These are phyloP conservation scores for Xylaria sp. DNA, from an alignment of 2,329 filamentous ascomycete species.

Conservation along the genomic window DNA sequence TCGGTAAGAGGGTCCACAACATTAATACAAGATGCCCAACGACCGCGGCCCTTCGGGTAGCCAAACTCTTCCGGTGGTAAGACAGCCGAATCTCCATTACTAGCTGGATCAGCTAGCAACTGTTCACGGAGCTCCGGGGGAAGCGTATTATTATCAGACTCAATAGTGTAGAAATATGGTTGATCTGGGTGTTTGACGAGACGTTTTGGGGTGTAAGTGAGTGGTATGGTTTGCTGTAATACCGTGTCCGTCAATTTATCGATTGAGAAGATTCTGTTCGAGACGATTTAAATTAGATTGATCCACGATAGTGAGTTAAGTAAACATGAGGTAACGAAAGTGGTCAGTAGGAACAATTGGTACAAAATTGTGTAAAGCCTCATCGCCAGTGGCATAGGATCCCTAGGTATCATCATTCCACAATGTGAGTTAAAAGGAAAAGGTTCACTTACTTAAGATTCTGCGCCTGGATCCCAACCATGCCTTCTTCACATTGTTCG, in stretches of 20 bases:
- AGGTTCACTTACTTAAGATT: constrained; percentile 76
- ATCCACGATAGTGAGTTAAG: constrained; percentile 30
- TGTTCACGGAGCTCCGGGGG: constrained; percentile 80
- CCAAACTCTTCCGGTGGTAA: constrained; percentile 87
- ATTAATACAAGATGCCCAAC: constrained; percentile 97
- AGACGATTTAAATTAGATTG: constrained; percentile 49
- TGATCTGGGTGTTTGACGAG: constrained; percentile 89
- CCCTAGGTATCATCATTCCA: constrained; percentile 73
- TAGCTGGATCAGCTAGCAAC: constrained; percentile 76
- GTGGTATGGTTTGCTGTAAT: constrained; percentile 84
- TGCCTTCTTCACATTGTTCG: constrained; percentile 91
- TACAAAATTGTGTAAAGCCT: constrained; percentile 66
- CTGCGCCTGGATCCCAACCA: constrained; percentile 92
- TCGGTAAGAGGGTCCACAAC: constrained; percentile 84
- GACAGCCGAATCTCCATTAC: constrained; percentile 77
- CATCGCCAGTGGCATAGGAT: constrained; percentile 68
- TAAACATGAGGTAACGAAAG: constrained; percentile 44
- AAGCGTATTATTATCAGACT: constrained; percentile 92
- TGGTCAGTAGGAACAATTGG: constrained; percentile 99
- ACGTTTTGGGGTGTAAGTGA: constrained; percentile 90
- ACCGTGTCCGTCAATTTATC: constrained; percentile 87
- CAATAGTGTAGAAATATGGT: constrained; percentile 91
- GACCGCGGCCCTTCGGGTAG: constrained; percentile 82
- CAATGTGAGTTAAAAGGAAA: constrained; percentile 45
- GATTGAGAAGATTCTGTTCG: constrained; percentile 84